Evolutionary conservation across 176 grass and related monocot genomes (phyloP), one percentile per base, ranked within the genome.

Genomic region (Lolium perenne): DNA sequence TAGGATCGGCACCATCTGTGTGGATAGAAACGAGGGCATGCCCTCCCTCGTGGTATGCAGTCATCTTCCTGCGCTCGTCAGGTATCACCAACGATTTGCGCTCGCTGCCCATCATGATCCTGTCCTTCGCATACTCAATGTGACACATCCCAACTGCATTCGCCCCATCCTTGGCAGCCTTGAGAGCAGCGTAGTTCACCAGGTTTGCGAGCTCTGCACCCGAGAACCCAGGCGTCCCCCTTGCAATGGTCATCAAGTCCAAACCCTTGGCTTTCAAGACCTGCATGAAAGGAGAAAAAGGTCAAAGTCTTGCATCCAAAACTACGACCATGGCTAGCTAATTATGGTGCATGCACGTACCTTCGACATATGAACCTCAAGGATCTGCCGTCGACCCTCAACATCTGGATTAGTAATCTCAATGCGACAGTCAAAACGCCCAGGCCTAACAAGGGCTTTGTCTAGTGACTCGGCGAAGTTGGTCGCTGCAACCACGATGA

Each of bases 401-500:
- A 93, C 88, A 85, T 97, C 95, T 58, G 95, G 95, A 85, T 91
- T 93, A 8, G 89, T 87, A 80, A 97, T 89, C 49, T 89, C 86
- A 79, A 97, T 89, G 65, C 92, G 90, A 23, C 95, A 88, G 69
- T 97, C 92, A 77, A 97, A 97, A 55, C 95, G 90, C 14, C 95
- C 95, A 79, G 95, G 86, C 17, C 95, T 89, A 25, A 97, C 88
- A 88, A 97, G 86, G 70, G 95, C 95, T 53, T 90, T 94, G 88
- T 97, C 95, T 15, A 97, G 75, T 23, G 92, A 94, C 82, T 94
- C 78, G 8, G 90, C 84, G 68, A 93, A 91, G 88, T 97, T 97
- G 38, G 95, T 97, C 47, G 95, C 92, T 8, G 92, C 95, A 65
- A 97, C 82, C 26, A 97, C 95, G 63, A 97, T 94, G 35, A 97